Conservation (phyloP, 2,329 filamentous ascomycete genomes). For the Neofusicoccum laricinum region DNA sequence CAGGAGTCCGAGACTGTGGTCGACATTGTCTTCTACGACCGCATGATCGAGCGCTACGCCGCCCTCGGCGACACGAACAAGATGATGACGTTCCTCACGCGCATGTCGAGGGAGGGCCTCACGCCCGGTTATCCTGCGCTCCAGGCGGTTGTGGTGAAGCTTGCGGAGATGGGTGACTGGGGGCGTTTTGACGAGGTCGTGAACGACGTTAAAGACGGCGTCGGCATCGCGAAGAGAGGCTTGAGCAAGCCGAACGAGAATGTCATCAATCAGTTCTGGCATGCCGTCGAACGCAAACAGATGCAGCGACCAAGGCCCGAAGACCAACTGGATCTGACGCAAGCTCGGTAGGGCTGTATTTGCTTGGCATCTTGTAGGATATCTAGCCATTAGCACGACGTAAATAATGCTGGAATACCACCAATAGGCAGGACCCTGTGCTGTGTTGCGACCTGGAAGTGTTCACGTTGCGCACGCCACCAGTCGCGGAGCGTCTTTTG, state of each 20-base stretch:
- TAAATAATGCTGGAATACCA: not conserved
- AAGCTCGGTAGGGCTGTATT: not conserved
- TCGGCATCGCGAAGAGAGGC: not conserved
- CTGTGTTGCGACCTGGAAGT: not conserved
- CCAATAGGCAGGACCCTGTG: not conserved
- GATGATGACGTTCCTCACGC: slow-evolving; percentile 41
- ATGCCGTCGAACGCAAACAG: not conserved
- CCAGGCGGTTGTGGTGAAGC: slow-evolving; percentile 34
- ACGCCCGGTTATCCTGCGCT: slow-evolving; percentile 44
- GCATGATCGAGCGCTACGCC: slow-evolving; percentile 67
- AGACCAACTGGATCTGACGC: not conserved
- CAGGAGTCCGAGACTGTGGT: slow-evolving; percentile 31
- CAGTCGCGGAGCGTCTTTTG: not conserved
- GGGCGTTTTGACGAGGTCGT: slow-evolving; percentile 1
- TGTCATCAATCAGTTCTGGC: slow-evolving; percentile 3
- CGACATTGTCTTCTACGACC: slow-evolving; percentile 66
- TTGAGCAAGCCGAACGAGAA: not conserved
- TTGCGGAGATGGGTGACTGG: slow-evolving; percentile 36
- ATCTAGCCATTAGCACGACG: not conserved
- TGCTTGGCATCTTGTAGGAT: not conserved
- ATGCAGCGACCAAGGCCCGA: not conserved
- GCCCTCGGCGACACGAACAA: slow-evolving; percentile 48
- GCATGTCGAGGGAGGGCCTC: slow-evolving; percentile 39
- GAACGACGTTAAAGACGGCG: not conserved
- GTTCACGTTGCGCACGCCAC: not conserved